Conservation (phyloP, 2,329 filamentous ascomycete genomes). For the Pseudogymnoascus sp. region DNA sequence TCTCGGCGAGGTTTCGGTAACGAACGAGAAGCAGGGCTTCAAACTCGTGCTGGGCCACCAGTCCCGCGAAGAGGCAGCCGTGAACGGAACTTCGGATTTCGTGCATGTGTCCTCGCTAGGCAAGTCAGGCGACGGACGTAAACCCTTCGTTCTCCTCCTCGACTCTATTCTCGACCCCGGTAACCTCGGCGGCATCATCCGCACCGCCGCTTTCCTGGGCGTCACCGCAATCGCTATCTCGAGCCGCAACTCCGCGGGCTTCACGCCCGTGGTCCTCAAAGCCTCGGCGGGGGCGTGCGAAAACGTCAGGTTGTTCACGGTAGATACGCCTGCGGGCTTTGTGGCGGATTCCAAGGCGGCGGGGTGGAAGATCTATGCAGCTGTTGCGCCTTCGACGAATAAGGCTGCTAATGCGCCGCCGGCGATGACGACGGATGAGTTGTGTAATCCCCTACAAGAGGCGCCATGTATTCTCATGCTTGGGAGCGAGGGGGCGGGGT, state of each 20-base stretch:
- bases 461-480: slow-evolving; percentile 72
- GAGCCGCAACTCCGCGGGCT: slow-evolving; percentile 60
- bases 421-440: slow-evolving; percentile 38
- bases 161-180: slow-evolving; percentile 77
- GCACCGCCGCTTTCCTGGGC: slow-evolving; percentile 85
- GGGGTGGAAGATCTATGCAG: slow-evolving; percentile 80
- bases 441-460: slow-evolving; percentile 48
- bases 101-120: slow-evolving; percentile 22
- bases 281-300: slow-evolving; percentile 84
- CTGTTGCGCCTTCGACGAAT: slow-evolving; percentile 44
- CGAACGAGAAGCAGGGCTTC: slow-evolving; percentile 40
- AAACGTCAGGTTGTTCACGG: slow-evolving; percentile 62
- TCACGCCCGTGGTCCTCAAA: slow-evolving; percentile 75
- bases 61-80: slow-evolving; percentile 59
- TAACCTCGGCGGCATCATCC: slow-evolving; percentile 83
- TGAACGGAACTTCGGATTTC: slow-evolving; percentile 63
- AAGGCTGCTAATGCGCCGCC: slow-evolving; percentile 29
- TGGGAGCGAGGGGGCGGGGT: slow-evolving; percentile 71
- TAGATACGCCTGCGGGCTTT: slow-evolving; percentile 61
- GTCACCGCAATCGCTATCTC: slow-evolving; percentile 76
- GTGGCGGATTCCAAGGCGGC: slow-evolving; percentile 56
- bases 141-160: slow-evolving; percentile 65
- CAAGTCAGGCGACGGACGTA: slow-evolving; percentile 33
- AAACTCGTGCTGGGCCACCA: slow-evolving; percentile 56
- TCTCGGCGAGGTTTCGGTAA: slow-evolving; percentile 33